Evolutionary conservation across 345 rosid species (phyloP), one percentile per base, ranked within the genome.

Genomic region (Euphorbia pulcherrima): DNA sequence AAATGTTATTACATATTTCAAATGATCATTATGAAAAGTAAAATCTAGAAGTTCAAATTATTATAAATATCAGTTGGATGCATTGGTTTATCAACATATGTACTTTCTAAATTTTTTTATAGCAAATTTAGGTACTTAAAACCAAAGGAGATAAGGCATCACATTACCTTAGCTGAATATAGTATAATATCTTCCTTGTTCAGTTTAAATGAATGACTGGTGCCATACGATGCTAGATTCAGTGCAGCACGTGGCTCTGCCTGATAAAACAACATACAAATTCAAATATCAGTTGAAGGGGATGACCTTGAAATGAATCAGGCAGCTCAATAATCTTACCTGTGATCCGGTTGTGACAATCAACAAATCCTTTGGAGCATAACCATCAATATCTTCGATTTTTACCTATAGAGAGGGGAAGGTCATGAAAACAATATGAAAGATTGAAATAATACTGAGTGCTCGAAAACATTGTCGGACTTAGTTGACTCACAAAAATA

Each of bases 201-300:
- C 75, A 94, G 81, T 80, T 91, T 94, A 80, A 94, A 86, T 50
- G 95, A 79, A 71, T 88, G 89, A 77, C 97, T 89, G 62, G 87
- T 83, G 72, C 97, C 99, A 83, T 83, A 90, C 14, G 99, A 94
- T 55, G 97, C 97, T 74, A 91, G 96, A 87, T 91, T 94, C 81
- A 94, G 76, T 70, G 99, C 96, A 48, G 95, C 96, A 13, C 92
- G 97, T 73, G 97, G 97, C 81, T 94, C 97, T 86, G 99, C 99
- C 99, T 94, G 96, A 81, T 84, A 72, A 75, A 60, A 40, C 14
- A 73, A 64, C 55, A 67, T 53, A 67, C 59, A 69, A n/a, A 64
- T 76, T 82, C 78, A 79, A 74, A 75, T 37, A 61, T 73, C 37
- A 75, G 62, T 69, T 66, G 72, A 64, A 50, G 66, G 41, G n/a